Base-by-base conservation (phyloP, 495 filamentous ascomycete species). In the Penicillium malachiteum region DNA sequence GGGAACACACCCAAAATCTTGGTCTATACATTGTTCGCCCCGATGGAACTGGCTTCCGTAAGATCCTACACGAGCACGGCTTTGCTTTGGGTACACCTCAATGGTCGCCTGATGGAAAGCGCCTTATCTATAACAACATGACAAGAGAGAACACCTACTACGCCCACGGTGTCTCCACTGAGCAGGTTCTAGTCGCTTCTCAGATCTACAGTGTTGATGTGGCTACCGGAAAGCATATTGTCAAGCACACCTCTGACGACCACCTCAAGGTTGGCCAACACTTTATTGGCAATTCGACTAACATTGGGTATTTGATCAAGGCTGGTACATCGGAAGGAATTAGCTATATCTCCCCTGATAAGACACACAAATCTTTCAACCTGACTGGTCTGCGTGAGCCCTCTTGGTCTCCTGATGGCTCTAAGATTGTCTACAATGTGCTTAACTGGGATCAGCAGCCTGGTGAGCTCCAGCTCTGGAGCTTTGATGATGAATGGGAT, bases 1-100 rank as follows among this genome's bases (percentile, higher is more conserved):
- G 57, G 57, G 57, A 59, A 13, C 57, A 55, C 37, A 59, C 52
- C 16, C 57, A 59, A 17, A 48, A 18, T 26, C 40, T 55, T 8
- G 46, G 45, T 8, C 9, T 59, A 0, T 59, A 59, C n/a, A 48
- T 48, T 4, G 50, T 59, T 16, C 46, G 47, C 0, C 47, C 51
- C 4, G 30, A 59, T 17, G 57, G 57, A 13, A 50, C 35, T 16
- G 47, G 33, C 34, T 41, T 59, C 14, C 56, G 51, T 12, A 40
- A 33, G 3, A 17, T 55, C 12, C 7, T 34, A n/a, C 38, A 41
- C 18, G 21, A 59, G 52, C 10, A 12, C 7, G 57, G 47, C 7
- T 48, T 46, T 41, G 18, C 52, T 7, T 37, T 59, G 4, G 57
- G 57, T 7, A 50, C 57, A 16, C 57, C 57, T 17, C 39, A 59